phyloP scores from a whole-genome alignment of 441 rosid genomes.

The Brassica balearica region DNA sequence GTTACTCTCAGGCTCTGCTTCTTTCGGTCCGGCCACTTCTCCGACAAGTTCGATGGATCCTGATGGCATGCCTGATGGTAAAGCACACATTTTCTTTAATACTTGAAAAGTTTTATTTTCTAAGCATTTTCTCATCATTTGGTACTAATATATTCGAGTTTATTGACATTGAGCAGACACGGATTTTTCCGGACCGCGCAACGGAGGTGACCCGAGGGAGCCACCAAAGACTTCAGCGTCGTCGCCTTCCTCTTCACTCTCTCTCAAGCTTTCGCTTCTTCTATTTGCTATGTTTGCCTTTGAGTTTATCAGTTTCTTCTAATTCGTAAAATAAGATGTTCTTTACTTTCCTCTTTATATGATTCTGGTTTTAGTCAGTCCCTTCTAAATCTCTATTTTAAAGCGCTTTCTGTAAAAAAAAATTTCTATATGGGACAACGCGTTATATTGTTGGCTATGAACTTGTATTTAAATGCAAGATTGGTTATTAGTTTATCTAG shows the following conservation, averaged over 20 bases:
- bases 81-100: neutral
- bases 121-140: conserved; percentile 31
- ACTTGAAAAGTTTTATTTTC: neutral
- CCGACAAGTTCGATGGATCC: conserved; percentile 19
- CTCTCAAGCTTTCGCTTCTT: conserved; percentile 50
- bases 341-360: neutral
- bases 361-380: neutral
- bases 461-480: no score
- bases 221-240: conserved; percentile 52
- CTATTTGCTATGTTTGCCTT: conserved; percentile 51
- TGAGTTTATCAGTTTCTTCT: conserved; percentile 45
- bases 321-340: conserved; percentile 18
- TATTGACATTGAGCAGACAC: conserved; percentile 18
- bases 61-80: conserved; percentile 21
- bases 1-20: conserved; percentile 21
- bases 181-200: neutral
- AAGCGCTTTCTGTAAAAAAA: no score
- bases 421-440: no score
- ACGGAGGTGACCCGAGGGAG: conserved; percentile 49
- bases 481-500: no score
- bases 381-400: no score
- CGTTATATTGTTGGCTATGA: no score
- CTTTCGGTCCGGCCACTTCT: conserved; percentile 16
- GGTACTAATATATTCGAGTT: conserved; percentile 17
- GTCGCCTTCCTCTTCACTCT: conserved; percentile 38